A percentile compares a stretch with the other conserved stretches of the same genome.
These are phyloP conservation scores for Microbotryum silenes-acaulis DNA, from an alignment of 1,284 basidiomycete species.

Conservation along the genomic window DNA sequence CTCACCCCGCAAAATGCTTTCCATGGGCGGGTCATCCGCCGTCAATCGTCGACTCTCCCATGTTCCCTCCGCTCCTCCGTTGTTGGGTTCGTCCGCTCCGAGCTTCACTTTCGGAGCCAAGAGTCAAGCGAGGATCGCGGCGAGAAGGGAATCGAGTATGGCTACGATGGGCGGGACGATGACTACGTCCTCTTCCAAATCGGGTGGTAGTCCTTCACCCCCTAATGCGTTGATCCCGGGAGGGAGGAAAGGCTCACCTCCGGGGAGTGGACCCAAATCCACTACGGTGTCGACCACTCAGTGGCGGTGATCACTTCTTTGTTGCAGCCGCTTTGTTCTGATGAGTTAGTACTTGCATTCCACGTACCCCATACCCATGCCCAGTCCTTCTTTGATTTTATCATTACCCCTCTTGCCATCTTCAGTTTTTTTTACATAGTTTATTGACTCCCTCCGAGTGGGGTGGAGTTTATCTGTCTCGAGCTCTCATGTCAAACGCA, in stretches of 20 bases:
- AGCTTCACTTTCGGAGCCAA: constrained; percentile 18
- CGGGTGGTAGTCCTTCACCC: neutral
- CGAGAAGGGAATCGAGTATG: constrained; percentile 19
- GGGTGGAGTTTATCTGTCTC: too few relatives aligned
- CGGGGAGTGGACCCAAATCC: neutral
- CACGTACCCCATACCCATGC: too few relatives aligned
- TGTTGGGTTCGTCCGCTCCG: neutral
- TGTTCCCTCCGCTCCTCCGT: neutral
- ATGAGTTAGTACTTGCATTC: too few relatives aligned
- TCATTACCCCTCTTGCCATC: too few relatives aligned
- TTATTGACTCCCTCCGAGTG: too few relatives aligned
- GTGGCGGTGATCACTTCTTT: neutral
- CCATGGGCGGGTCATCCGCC: constrained; percentile 4
- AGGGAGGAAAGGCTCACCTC: too few relatives aligned
- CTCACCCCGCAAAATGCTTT: constrained; percentile 16
- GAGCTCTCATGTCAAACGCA: too few relatives aligned
- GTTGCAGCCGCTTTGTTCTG: too few relatives aligned
- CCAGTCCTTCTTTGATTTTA: too few relatives aligned
- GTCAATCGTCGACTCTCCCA: constrained; percentile 7
- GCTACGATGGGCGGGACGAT: neutral
- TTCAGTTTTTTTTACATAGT: too few relatives aligned
- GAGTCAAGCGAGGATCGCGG: constrained; percentile 24
- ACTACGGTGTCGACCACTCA: neutral
- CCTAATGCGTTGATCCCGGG: too few relatives aligned
- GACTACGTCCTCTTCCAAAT: neutral